Percentiles rank a stretch among this genome's conserved stretches.
Evolutionary conservation across 2,329 filamentous ascomycete genomes (phyloP).

Genomic region (Botrytis cinerea): DNA sequence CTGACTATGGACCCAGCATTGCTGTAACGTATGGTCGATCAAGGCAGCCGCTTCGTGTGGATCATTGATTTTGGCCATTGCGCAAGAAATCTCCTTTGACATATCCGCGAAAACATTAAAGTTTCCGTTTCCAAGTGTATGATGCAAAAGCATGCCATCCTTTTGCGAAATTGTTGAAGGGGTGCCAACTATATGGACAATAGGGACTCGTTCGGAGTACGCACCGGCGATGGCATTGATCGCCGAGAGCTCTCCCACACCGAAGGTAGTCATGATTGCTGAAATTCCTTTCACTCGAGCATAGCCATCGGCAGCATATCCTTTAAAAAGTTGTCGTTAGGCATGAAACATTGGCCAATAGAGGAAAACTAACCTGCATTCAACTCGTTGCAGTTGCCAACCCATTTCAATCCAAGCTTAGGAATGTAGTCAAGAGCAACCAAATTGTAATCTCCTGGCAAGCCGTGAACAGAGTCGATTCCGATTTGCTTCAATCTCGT

Average conservation of each 20-base stretch:
- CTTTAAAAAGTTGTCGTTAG: constrained; percentile 42
- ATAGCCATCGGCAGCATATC: constrained; percentile 80
- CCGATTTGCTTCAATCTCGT: constrained; percentile 63
- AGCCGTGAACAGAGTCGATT: constrained; percentile 64
- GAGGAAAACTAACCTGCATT: constrained; percentile 59
- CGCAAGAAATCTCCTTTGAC: constrained; percentile 70
- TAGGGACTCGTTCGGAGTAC: constrained; percentile 70
- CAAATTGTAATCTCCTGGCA: constrained; percentile 76
- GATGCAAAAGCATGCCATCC: constrained; percentile 57
- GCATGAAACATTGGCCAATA: neutral
- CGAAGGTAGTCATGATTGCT: constrained; percentile 74
- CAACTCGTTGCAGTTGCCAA: constrained; percentile 71
- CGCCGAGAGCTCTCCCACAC: constrained; percentile 72
- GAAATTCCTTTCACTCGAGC: constrained; percentile 70
- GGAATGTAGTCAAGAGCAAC: constrained; percentile 66
- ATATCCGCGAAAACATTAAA: constrained; percentile 83
- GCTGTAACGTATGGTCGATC: constrained; percentile 74
- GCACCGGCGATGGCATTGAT: constrained; percentile 74
- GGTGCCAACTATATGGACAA: constrained; percentile 64
- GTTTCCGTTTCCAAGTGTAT: constrained; percentile 75
- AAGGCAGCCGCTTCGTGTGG: constrained; percentile 68
- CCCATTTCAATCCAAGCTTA: constrained; percentile 61
- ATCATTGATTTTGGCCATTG: constrained; percentile 69
- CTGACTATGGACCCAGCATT: constrained; percentile 72
- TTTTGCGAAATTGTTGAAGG: constrained; percentile 51